Base-by-base conservation (phyloP, 2,329 filamentous ascomycete genomes). In the Colletotrichum noveboracense region DNA sequence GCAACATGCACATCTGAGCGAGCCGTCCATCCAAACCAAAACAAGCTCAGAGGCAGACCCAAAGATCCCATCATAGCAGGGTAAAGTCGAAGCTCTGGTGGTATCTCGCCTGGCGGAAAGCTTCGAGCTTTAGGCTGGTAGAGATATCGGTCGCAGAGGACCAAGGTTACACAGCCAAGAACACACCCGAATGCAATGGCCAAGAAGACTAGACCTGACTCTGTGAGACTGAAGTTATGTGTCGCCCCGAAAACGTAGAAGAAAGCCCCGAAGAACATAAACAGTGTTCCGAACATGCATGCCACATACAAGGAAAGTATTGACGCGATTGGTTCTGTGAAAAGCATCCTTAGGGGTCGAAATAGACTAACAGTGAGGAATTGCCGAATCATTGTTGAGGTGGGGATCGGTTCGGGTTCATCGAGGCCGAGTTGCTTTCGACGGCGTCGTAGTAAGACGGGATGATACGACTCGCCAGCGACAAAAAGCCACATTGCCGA, bases 241-340 rank as follows among this genome's bases (percentile, higher is more conserved):
- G 48, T 55, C 48, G 48, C 2, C 9, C 48, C 48, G 13, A 55
- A 55, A 24, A 12, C 32, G 30, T 65, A 38, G 61, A 65, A 65
- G 32, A 65, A 65, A 65, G 61, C 61, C 10, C 61, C 87, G 77
- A 91, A 90, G 83, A 91, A 90, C 60, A 83, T 86, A 76, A 89
- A 91, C 1, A 90, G 82, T 0, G 88, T 88, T 13, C 86, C 89
- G 67, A 91, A 91, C 67, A 87, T 85, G 78, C 86, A 87, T 0
- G 88, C 83, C 0, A 87, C 84, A 77, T 91, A 91, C 0, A 91
- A 78, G 36, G 85, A 87, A 34, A 87, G 81, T 69, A 92, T 90
- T 10, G 88, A 88, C 4, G 93, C 89, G 38, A 94, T 92, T 3
- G 92, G 92, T 78, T 94, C 92, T 2, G 88, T 88, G 58, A 91